These are phyloP conservation scores for Penicillium hordei DNA, from an alignment of 2,329 filamentous ascomycete species.

Conservation along the genomic window DNA sequence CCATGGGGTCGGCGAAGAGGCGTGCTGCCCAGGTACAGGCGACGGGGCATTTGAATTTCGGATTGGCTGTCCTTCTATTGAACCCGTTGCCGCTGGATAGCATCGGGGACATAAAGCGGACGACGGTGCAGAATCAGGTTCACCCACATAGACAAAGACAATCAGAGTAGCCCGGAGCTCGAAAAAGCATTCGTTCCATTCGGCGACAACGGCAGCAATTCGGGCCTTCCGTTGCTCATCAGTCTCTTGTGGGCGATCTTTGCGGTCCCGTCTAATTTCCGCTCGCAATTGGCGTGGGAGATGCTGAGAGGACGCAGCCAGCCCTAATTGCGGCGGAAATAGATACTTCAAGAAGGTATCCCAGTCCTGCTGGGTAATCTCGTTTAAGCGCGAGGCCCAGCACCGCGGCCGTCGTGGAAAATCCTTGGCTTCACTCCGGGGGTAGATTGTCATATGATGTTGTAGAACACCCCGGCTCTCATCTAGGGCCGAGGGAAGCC, in stretches of 20 bases:
- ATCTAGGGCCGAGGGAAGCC: constrained; percentile 29
- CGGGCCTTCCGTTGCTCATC: constrained; percentile 41
- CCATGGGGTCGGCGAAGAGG: constrained; percentile 17
- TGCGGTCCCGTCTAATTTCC: constrained; percentile 43
- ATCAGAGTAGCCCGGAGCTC: constrained; percentile 37
- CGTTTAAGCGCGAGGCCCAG: constrained; percentile 36
- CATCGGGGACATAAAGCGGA: constrained; percentile 43
- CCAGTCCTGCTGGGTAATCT: constrained; percentile 46
- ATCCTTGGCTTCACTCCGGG: constrained; percentile 43
- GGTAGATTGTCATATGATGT: constrained; percentile 43
- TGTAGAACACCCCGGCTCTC: constrained; percentile 29
- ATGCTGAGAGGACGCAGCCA: constrained; percentile 37
- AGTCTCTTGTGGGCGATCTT: constrained; percentile 44
- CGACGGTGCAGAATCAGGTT: constrained; percentile 32
- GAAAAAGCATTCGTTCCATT: constrained; percentile 49
- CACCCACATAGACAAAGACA: constrained; percentile 36
- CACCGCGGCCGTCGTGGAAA: constrained; percentile 45
- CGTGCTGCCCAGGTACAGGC: constrained; percentile 13
- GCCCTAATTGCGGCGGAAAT: constrained; percentile 42
- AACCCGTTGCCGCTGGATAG: constrained; percentile 40
- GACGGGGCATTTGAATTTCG: constrained; percentile 11
- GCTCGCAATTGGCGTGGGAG: constrained; percentile 41
- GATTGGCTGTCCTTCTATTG: constrained; percentile 10
- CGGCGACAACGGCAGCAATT: constrained; percentile 41
- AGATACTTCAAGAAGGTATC: constrained; percentile 45